Evolutionary conservation across 345 rosid species (phyloP), one percentile per base, ranked within the genome.

Genomic region (Boechera stricta): DNA sequence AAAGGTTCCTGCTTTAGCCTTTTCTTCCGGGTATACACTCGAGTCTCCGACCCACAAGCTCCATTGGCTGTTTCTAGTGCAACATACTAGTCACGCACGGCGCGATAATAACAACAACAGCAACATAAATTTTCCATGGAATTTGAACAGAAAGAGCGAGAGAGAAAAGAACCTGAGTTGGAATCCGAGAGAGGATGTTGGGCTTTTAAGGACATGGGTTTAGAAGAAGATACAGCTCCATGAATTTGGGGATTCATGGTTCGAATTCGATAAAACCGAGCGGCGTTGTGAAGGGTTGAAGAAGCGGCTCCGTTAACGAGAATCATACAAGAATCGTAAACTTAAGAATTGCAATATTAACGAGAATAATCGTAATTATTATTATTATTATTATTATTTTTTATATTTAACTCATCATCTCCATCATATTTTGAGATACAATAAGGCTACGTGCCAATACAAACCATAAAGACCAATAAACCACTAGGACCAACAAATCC

Each of bases 11-110:
- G 67, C 28, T 83, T 84, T 49, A 70, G 83, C 76, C 86, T 84
- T 82, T 80, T 90, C 77, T 77, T 89, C 81, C 94, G 86, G 54
- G 63, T 82, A 77, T 82, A 90, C 54, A 89, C 92, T 21, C 83
- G 86, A 78, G 82, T 48, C 71, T 71, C 81, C 51, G 85, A 73
- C 21, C 18, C 49, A 72, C 60, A 60, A 75, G 71, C 74, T 41
- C 24, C 79, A 73, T 21, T 12, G n/a, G 63, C 69, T 77, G 73
- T 28, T 72, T 59, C 71, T 44, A 77, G 48, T 42, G 60, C 15
- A 49, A 21, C n/a, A 1, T 21, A 35, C 7, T 33, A 59, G 64
- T 71, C 29, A 69, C 5, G 28, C 38, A 53, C 54, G 4, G 29
- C 7, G 5, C 7, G 16, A 16, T 60, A 26, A 53, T 24, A 67